Base-by-base conservation (phyloP, 108 stramenopile genomes). In the Discostella stelligeroides region DNA sequence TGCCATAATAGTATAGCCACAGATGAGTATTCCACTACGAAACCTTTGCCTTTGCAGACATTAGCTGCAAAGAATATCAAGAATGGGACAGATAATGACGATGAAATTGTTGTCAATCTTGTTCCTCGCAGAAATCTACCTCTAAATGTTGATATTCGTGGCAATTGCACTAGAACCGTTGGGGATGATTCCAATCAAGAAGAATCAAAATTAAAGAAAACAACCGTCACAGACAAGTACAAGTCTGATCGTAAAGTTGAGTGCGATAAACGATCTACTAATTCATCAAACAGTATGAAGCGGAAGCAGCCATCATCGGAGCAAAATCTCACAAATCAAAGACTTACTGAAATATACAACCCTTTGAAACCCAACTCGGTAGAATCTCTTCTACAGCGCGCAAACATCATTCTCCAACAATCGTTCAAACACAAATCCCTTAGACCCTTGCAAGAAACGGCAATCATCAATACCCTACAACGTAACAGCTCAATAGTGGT, bases 401-500 rank as follows among this genome's bases (percentile, higher is more conserved):
- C 81, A 14, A 48, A 27, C 12, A 8, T 50, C 51, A 66, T 73
- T 41, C 56, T 93, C 40, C 20, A 70, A 67, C n/a, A 60, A 23
- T 79, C 82, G 1, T 93, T 93, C 70, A 50, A 66, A 1, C 63
- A 89, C 8, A 11, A 56, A 15, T 68, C 77, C n/a, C 72, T 90
- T 4, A 88, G 87, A 0, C 55, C 83, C 30, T 56, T 90, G 1
- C 92, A 94, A 75, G 82, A 84, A 27, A 47, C 51, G 25, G 85
- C 88, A 23, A 68, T 94, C 48, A 17, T 80, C 47, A 75, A 70
- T 66, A 78, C 86, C 34, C 49, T 94, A 21, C 29, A 82, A 10
- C 62, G 58, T 7, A 60, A 73, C 60, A 84, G 76, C 40, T 85
- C 89, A 60, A 76, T 98, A 53, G 78, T 96, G 15, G 76, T 98